Evolutionary conservation across 2,329 filamentous ascomycete species (phyloP).

Genomic region (Lecanicillium sp.): DNA sequence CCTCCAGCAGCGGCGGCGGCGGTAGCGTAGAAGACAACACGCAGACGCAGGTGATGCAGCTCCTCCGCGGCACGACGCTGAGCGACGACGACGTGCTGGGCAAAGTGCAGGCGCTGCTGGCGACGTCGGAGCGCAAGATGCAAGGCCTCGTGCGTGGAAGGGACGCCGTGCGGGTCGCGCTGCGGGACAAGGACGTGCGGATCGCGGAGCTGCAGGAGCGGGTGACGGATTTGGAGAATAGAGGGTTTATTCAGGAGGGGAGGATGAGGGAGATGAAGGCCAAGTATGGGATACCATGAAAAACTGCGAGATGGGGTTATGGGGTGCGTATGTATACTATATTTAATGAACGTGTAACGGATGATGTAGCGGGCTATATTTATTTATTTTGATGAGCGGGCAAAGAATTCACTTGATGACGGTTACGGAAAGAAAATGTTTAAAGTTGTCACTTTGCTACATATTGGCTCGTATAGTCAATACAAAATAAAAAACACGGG

Average conservation of each 20-base stretch:
- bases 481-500: too few species aligned
- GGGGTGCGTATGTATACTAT: too few species aligned
- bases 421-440: too few species aligned
- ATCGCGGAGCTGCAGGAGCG: constrained; percentile 28
- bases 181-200: constrained; percentile 53
- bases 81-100: constrained; percentile 24
- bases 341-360: too few species aligned
- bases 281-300: too few species aligned
- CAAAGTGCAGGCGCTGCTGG: constrained; percentile 37
- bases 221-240: constrained; percentile 31
- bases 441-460: constrained; percentile 1
- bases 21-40: constrained; percentile 21
- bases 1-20: constrained; percentile 10
- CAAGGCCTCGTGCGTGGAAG: constrained; percentile 57
- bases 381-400: too few species aligned
- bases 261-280: too few species aligned
- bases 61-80: constrained; percentile 38
- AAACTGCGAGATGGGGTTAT: too few species aligned
- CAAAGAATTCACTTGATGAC: too few species aligned
- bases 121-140: constrained; percentile 47
- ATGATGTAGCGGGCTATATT: too few species aligned
- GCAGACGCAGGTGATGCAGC: constrained; percentile 38
- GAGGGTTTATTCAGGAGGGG: too few species aligned
- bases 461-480: constrained; percentile 1
- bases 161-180: constrained; percentile 54